Base-by-base conservation (phyloP, 441 rosid genomes). In the Biscutella laevigata region DNA sequence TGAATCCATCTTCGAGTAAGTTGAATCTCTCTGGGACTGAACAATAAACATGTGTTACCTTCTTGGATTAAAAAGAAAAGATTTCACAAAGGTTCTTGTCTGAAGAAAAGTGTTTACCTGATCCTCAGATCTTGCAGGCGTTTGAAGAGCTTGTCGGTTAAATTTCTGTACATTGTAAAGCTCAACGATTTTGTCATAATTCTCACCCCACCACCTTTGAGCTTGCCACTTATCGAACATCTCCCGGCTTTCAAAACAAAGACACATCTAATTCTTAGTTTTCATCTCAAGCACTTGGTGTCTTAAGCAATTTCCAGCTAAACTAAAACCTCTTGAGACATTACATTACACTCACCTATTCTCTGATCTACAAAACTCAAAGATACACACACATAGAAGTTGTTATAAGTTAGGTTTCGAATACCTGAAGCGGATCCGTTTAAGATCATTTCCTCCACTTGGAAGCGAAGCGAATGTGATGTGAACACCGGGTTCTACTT, bases 201-300 rank as follows among this genome's bases (percentile, higher is more conserved):
- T 94, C 76, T 94, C 96, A 10, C 86, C 96, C 99, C 99, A 94
- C 99, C 99, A 94, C 48, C 81, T 61, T 73, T 94, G 99, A 1
- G 99, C 99, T 75, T 94, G 94, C 95, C 94, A 94, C 58, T 94
- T 94, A 60, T 94, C 74, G 19, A 94, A 94, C 85, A 88, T 86
- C 72, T 92, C 97, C 3, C 95, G 94, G 78, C 99, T 91, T 71
- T 72, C 68, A 59, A 66, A 19, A 67, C 25, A n/a, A 47, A 34
- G 15, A 41, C 29, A 48, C 36, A 47, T 33, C 10, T 19, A 46
- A 33, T 32, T 4, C 27, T 38, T 17, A 38, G 6, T 37, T 37
- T 26, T 26, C 29, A 26, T 26, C 3, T 26, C 1, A 52, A 36
- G 16, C 22, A 36, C 7, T 38, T 21, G 34, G 13, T 34, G 17